These are phyloP conservation scores for Pistacia atlantica DNA, from an alignment of 345 rosid species.

Conservation along the genomic window DNA sequence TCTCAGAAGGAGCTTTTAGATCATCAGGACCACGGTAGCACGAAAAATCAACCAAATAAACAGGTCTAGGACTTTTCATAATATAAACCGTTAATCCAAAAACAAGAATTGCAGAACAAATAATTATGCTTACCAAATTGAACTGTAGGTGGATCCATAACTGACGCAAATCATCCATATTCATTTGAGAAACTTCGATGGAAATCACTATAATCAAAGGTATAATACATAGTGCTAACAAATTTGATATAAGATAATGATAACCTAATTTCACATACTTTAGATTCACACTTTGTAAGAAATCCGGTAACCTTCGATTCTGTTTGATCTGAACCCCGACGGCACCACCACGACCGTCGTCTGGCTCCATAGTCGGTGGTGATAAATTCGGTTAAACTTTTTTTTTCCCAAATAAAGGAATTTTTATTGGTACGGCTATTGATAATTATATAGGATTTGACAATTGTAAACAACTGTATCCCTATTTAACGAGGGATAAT, in stretches of 20 bases:
- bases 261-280: conserved; percentile 64
- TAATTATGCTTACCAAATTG: conserved; percentile 50
- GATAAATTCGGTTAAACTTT: neutral
- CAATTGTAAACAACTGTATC: neutral
- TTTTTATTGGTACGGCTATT: neutral
- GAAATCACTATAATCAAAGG: conserved; percentile 43
- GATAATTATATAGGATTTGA: neutral
- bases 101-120: conserved; percentile 50
- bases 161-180: conserved; percentile 45
- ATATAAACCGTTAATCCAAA: conserved; percentile 50
- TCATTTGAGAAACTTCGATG: conserved; percentile 40
- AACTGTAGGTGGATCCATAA: conserved; percentile 59
- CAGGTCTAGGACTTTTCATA: conserved; percentile 55
- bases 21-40: conserved; percentile 50
- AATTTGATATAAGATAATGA: conserved; percentile 49
- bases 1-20: conserved; percentile 38
- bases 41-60: conserved; percentile 50
- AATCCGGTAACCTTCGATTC: conserved; percentile 43
- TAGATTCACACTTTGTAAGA: conserved; percentile 62
- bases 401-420: neutral
- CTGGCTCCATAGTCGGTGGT: conserved; percentile 24
- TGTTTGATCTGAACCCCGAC: conserved; percentile 50
- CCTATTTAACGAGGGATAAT: neutral
- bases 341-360: conserved; percentile 18
- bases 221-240: conserved; percentile 48